phyloP scores from a whole-genome alignment of 2,329 filamentous ascomycete species.

The Incumbomyces delicatus region DNA sequence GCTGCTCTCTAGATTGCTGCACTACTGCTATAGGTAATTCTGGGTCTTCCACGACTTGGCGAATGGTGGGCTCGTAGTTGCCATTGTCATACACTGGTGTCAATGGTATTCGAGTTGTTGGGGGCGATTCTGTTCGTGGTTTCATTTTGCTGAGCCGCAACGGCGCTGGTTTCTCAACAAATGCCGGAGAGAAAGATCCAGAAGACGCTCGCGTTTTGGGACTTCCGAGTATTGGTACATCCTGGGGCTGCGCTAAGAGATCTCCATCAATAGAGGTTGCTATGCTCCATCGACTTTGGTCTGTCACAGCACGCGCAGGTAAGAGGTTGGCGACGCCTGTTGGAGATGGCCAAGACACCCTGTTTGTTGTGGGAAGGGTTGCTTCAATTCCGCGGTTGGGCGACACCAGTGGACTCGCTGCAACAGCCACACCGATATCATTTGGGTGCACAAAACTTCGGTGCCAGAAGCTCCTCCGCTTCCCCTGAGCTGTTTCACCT shows the following conservation, averaged over 20 bases:
- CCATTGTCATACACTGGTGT: constrained; percentile 22
- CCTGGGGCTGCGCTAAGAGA: constrained; percentile 8
- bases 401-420: constrained; percentile 24
- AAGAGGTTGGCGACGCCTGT: constrained; percentile 8
- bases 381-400: constrained; percentile 26
- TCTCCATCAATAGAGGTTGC: constrained; percentile 5
- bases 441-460: constrained; percentile 21
- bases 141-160: constrained; percentile 5
- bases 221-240: constrained; percentile 1
- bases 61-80: constrained; percentile 5
- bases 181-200: constrained; percentile 4
- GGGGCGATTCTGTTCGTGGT: background rate
- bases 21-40: background rate
- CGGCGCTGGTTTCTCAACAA: constrained; percentile 1
- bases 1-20: background rate
- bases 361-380: constrained; percentile 28
- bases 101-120: constrained; percentile 11
- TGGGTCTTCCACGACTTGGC: background rate
- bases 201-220: constrained; percentile 7
- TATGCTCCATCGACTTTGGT: background rate
- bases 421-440: constrained; percentile 25
- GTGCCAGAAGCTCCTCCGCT: constrained; percentile 22
- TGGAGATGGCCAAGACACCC: constrained; percentile 30
- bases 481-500: constrained; percentile 11
- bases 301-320: constrained; percentile 13